Base-by-base conservation (phyloP, 2,329 filamentous ascomycete genomes). In the Cytospora mali region DNA sequence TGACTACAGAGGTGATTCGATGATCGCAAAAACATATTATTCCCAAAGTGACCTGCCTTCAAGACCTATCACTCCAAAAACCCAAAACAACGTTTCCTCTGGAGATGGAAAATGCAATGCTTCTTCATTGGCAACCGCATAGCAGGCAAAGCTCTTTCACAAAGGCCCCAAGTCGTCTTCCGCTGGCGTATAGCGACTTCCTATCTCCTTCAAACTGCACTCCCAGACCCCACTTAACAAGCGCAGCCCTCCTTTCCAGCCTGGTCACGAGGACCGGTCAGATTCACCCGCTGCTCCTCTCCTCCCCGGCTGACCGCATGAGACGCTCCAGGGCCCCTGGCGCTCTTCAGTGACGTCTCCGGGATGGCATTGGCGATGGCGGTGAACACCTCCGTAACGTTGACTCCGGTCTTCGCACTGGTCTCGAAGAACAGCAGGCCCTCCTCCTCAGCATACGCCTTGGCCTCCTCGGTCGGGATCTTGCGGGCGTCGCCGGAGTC, bases 331-430 rank as follows among this genome's bases (percentile, higher is more conserved):
- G 84, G 81, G n/a, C 90, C 90, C 69, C 92, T 86, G 35, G 91
- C 85, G 56, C 89, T 93, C 86, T 98, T 98, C 75, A 98, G 80
- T 66, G 92, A 97, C 58, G 93, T 96, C 82, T 99, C 95, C 1
- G 95, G 95, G 71, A 99, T 99, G 48, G 93, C 93, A 74, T 98
- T 98, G 64, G 95, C 95, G 74, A 99, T 99, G 33, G 95, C 95
- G 52, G 93, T 97, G 74, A 99, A 99, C 33, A 99, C 95, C 71
- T 97, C 94, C 58, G 90, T 88, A 46, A 99, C 95, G 75, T 97
- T 97, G 73, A 90, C 85, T 28, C 95, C 95, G 4, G 92, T 95
- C 87, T 99, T 99, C 54, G 95, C 95, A 75, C 92, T 96, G 18
- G 95, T 99, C 82, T 99, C 95, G 75, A 97, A 98, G 81, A 99